Conservation (phyloP, 441 rosid species). For the Adansonia rubrostipa region DNA sequence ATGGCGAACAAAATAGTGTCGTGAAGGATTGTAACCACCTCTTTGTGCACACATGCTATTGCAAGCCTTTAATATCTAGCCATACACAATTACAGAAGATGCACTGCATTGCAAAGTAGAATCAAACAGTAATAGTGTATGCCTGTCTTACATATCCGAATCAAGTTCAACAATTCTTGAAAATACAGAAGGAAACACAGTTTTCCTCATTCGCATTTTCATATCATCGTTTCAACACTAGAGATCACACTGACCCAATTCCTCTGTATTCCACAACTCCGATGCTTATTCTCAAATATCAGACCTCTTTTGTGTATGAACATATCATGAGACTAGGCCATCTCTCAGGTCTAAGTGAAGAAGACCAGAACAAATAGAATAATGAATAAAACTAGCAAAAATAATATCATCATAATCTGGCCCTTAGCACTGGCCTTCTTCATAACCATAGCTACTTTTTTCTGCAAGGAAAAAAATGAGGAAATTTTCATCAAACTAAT, state of each 20-base stretch:
- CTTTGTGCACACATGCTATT: background rate
- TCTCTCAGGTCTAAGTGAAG: slow-evolving; percentile 53
- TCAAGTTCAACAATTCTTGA: slow-evolving; percentile 2
- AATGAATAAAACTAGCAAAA: slow-evolving; percentile 79
- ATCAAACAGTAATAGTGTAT: background rate
- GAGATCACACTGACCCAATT: background rate
- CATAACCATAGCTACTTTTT: slow-evolving; percentile 98
- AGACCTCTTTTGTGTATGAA: background rate
- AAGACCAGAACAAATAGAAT: slow-evolving; percentile 90
- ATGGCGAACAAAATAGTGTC: background rate
- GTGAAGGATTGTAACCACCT: background rate
- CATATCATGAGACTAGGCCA: background rate
- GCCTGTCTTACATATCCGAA: background rate
- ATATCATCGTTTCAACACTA: background rate
- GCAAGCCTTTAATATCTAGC: background rate
- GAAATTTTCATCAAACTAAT: slow-evolving; percentile 8
- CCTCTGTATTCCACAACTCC: background rate
- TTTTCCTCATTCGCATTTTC: background rate
- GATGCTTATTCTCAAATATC: slow-evolving; percentile 4
- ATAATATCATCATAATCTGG: slow-evolving; percentile 91
- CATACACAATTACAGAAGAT: background rate
- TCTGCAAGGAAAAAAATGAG: slow-evolving; percentile 51
- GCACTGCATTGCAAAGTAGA: background rate
- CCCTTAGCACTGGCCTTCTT: slow-evolving; percentile 96
- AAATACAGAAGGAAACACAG: background rate